These are phyloP conservation scores for Dothideomycetes sp. DNA, from an alignment of 2,329 filamentous ascomycete species.

Conservation along the genomic window DNA sequence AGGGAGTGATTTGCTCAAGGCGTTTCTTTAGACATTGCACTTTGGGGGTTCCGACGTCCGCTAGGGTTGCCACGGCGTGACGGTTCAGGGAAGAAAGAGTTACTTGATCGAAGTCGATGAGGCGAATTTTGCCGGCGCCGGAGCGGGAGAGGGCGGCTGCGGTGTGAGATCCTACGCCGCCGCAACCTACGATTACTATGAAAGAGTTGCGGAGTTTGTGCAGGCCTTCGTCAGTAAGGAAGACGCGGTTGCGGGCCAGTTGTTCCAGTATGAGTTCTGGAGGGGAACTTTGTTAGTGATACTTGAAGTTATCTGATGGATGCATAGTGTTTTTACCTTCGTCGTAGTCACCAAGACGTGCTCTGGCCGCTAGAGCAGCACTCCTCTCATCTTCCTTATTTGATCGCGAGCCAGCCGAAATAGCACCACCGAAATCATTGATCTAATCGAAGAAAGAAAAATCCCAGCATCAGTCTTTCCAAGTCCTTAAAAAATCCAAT, in stretches of 20 bases:
- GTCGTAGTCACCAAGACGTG: slow-evolving; percentile 55
- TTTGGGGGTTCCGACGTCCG: slow-evolving; percentile 88
- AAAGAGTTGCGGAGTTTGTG: slow-evolving; percentile 70
- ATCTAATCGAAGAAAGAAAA: slow-evolving; percentile 39
- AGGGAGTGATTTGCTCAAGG: slow-evolving; percentile 79
- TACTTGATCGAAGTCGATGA: slow-evolving; percentile 97
- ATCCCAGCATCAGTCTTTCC: background rate
- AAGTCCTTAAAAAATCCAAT: background rate
- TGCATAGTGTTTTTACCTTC: slow-evolving; percentile 40
- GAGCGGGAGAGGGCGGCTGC: slow-evolving; percentile 77
- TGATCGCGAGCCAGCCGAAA: slow-evolving; percentile 29
- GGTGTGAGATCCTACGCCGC: slow-evolving; percentile 90
- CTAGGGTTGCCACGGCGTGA: slow-evolving; percentile 89
- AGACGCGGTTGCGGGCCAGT: slow-evolving; percentile 83
- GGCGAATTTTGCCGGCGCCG: slow-evolving; percentile 74
- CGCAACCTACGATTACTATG: slow-evolving; percentile 83
- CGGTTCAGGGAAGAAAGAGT: slow-evolving; percentile 88
- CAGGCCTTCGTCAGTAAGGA: slow-evolving; percentile 75
- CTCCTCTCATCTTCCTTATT: slow-evolving; percentile 49
- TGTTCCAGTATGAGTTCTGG: slow-evolving; percentile 89
- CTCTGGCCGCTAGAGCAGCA: slow-evolving; percentile 49
- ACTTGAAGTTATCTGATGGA: background rate
- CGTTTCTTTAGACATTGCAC: slow-evolving; percentile 74
- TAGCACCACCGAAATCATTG: slow-evolving; percentile 51
- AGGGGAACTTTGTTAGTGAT: slow-evolving; percentile 5